Conservation (phyloP, 805 yeast genomes). For the Kodamaea neixiangensis region DNA sequence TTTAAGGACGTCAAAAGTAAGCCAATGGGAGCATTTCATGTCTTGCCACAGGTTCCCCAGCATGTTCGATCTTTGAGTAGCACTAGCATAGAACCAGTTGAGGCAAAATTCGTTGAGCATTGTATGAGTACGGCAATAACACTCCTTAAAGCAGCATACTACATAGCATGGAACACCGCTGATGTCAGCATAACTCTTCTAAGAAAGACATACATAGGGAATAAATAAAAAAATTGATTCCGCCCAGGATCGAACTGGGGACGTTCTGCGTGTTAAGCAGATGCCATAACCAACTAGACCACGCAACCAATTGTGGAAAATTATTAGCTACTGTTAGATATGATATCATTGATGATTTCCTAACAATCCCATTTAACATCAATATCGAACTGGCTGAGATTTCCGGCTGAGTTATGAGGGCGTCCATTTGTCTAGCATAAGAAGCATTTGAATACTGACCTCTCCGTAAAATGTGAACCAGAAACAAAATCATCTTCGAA, state of each 20-base stretch:
- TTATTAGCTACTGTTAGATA: no score
- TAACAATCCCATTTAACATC: no score
- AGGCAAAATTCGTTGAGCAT: background rate
- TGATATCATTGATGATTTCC: no score
- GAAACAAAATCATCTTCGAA: no score
- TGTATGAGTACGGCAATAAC: background rate
- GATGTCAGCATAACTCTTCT: background rate
- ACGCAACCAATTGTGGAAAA: conserved; percentile 81
- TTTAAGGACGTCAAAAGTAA: background rate
- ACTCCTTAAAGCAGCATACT: background rate
- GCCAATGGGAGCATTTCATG: background rate
- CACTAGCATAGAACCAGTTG: background rate
- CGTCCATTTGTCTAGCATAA: no score
- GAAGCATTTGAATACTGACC: no score
- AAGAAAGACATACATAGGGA: background rate
- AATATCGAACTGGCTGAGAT: no score
- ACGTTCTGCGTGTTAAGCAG: conserved; percentile 99
- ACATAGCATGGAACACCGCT: background rate
- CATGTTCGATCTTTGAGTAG: background rate
- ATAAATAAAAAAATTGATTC: conserved; percentile 57
- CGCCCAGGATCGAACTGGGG: conserved; percentile 99
- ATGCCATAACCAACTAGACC: conserved; percentile 99
- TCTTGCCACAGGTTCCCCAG: background rate
- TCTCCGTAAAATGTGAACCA: no score
- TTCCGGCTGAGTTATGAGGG: no score